Base-by-base conservation (phyloP, 345 rosid genomes). In the Garcia nutans region DNA sequence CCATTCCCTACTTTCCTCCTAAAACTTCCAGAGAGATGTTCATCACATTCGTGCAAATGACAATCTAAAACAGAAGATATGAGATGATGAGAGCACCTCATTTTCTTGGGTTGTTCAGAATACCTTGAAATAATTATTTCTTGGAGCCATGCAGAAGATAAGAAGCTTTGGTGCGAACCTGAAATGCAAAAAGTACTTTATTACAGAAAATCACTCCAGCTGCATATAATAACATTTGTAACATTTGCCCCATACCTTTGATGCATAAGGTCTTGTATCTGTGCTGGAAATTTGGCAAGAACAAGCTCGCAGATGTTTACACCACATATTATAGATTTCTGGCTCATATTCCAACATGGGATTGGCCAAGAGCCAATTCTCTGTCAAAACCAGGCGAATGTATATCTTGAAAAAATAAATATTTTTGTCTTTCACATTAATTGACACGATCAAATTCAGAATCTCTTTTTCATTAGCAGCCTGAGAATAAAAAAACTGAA, bases 161-260 rank as follows among this genome's bases (percentile, higher is more conserved):
- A 0, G 94, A 84, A 8, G 97, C 94, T 79, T 84, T 88, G 24
- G 87, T 86, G 24, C 97, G 93, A 78, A 92, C 89, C 95, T 90
- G 86, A 41, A 72, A 81, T 2, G 44, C 60, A 50, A 20, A 78
- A 72, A 67, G n/a, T 63, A 58, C 12, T 45, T 16, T 16, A 20
- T 78, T 16, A 60, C 62, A 19, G 12, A 20, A 65, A 79, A 68
- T 24, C 37, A 57, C 24, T 10, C 8, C 10, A 24, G 11, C 19
- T 23, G 49, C 33, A 50, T 52, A 28, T 22, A 64, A 78, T 58
- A 67, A 66, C 9, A 17, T 20, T 56, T 63, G 20, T 58, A 67
- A 66, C 9, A 17, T 20, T 56, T 63, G 20, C 42, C 72, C 26
- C 87, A 45, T 49, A 93, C 98, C 88, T 91, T 91, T 11, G 92